Evolutionary conservation across 306 rosid genomes (phyloP), one percentile per base, ranked within the genome.

Genomic region (Glycine tomentella): DNA sequence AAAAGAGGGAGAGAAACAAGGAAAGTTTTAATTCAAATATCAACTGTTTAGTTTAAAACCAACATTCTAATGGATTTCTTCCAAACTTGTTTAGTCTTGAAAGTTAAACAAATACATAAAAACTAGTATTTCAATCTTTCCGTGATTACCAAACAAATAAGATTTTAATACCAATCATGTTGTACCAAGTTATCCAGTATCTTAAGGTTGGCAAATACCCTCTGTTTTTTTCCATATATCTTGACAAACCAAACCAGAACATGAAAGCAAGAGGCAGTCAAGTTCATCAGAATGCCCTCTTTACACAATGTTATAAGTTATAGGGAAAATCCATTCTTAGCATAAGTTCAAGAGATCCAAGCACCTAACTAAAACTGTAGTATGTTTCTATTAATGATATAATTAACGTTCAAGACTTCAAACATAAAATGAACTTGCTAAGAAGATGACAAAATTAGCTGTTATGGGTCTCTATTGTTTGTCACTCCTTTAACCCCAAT

Each of bases 261-360:
- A 4, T 42, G 4, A 70, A 70, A 70, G 50, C 61, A 70, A 70
- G 76, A 70, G 12, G 40, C 62, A 50, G 51, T 33, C 16, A 31
- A 9, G 76, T 34, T 48, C 59, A 79, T 10, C 71, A 38, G 20
- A 69, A 79, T 40, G 49, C 33, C 69, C 66, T 45, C 42, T 42
- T 46, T 48, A 14, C 62, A 53, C 9, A 46, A n/a, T 46, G n/a
- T 9, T 8, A 7, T 6, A 42, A 40, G 13, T 44, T 20, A 9
- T 2, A 55, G 76, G 76, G 10, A 70, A 79, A 80, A 16, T 33
- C 8, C 33, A 72, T 42, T 53, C 36, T 36, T 72, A 6, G 16
- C 52, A 34, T 16, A 49, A 58, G 20, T 52, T 45, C 44, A 9
- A 31, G 8, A 33, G 17, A 10, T 16, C 72, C 48, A 69, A 70